Conservation (phyloP, 805 yeast species). For the Ogataea pini region DNA sequence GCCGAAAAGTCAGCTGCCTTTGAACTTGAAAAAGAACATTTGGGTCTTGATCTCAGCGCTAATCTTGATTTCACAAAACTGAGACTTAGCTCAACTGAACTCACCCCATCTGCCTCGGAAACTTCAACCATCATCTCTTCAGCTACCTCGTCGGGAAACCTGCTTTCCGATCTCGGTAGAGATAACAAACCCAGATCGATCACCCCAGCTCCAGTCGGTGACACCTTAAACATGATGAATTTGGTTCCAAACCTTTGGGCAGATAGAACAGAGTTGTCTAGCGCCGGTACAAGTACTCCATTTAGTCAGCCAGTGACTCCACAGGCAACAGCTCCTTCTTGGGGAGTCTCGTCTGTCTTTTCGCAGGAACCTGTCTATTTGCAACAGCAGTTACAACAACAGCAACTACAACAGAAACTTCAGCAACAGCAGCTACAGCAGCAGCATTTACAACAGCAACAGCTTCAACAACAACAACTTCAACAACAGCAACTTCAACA, state of each 20-base stretch:
- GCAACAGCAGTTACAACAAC: slow-evolving; percentile 5
- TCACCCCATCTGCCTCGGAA: slow-evolving; percentile 19
- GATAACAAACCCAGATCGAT: background rate
- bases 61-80: slow-evolving; percentile 12
- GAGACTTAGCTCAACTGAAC: slow-evolving; percentile 13
- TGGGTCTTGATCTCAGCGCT: slow-evolving; percentile 12
- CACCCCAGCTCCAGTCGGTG: slow-evolving; percentile 1
- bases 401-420: slow-evolving; percentile 4
- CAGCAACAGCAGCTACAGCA: slow-evolving; percentile 5
- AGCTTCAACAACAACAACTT: slow-evolving; percentile 8
- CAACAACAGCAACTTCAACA: slow-evolving; percentile 3
- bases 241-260: slow-evolving; percentile 31
- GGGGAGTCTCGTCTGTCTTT: background rate
- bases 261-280: slow-evolving; percentile 5
- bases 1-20: slow-evolving; percentile 9
- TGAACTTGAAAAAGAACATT: slow-evolving; percentile 14
- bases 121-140: slow-evolving; percentile 22
- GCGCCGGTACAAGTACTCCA: background rate
- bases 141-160: slow-evolving; percentile 21
- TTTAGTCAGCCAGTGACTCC: slow-evolving; percentile 1
- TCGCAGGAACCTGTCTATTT: background rate
- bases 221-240: slow-evolving; percentile 24
- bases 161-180: slow-evolving; percentile 10
- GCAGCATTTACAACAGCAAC: slow-evolving; percentile 11
- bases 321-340: background rate